Conservation (phyloP, 768 basidiomycete species). For the Collybiopsis confluens region DNA sequence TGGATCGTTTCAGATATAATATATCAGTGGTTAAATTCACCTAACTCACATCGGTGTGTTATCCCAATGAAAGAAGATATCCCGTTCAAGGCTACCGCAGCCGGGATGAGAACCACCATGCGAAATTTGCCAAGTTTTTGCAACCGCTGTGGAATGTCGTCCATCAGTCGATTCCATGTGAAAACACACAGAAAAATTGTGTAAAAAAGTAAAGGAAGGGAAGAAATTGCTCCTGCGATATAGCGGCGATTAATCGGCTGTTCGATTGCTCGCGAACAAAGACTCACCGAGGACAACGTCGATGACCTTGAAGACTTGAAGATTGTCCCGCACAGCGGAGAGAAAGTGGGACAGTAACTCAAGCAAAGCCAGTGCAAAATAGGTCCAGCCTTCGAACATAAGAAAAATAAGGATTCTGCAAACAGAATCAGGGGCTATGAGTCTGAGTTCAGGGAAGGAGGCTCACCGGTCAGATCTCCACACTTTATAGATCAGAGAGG, state of each 20-base stretch:
- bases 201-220: constrained; percentile 62
- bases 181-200: constrained; percentile 59
- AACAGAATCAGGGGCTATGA: constrained; percentile 5
- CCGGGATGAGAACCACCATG: constrained; percentile 51
- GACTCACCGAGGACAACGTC: constrained; percentile 61
- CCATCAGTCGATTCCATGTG: constrained; percentile 45
- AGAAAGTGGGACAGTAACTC: constrained; percentile 57
- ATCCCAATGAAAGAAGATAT: constrained; percentile 63
- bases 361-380: constrained; percentile 53
- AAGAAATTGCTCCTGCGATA: constrained; percentile 49
- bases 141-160: constrained; percentile 46
- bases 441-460: too few relatives aligned
- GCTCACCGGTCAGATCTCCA: constrained; percentile 47
- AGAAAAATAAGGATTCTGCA: constrained; percentile 55
- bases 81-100: constrained; percentile 51
- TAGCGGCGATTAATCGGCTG: background rate
- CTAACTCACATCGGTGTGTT: constrained; percentile 45
- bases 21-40: background rate
- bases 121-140: constrained; percentile 38
- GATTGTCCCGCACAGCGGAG: constrained; percentile 44
- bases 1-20: background rate
- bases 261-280: background rate
- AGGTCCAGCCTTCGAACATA: constrained; percentile 56
- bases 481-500: constrained; percentile 46
- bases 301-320: constrained; percentile 44